These are phyloP conservation scores for Backusella morwellensis DNA, from an alignment of 192 early-diverging fungal genomes.

Conservation along the genomic window DNA sequence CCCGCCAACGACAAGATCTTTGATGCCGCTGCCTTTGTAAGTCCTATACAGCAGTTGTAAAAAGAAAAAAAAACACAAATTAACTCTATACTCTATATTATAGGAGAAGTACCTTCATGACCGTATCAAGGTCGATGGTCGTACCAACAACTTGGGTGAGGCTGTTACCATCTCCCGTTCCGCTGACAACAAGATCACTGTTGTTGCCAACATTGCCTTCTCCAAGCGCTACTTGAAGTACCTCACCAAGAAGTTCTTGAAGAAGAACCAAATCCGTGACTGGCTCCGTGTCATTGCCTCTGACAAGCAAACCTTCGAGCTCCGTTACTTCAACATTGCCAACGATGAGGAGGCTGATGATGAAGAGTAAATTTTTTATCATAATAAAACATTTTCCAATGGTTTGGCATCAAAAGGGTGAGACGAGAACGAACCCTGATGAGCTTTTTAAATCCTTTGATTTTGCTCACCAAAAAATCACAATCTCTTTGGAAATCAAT, in stretches of 20 bases:
- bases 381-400: constrained; percentile 9
- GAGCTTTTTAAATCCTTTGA: constrained; percentile 14
- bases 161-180: constrained; percentile 78
- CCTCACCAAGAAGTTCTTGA: constrained; percentile 99
- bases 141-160: constrained; percentile 93
- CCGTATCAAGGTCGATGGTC: constrained; percentile 96
- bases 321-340: constrained; percentile 93
- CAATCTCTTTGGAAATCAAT: constrained; percentile 26
- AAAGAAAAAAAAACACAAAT: no score
- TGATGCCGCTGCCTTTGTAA: constrained; percentile 91
- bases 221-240: constrained; percentile 99
- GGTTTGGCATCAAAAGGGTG: constrained; percentile 22
- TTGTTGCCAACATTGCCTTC: constrained; percentile 73
- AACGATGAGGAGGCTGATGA: constrained; percentile 75
- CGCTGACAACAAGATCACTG: constrained; percentile 72
- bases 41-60: constrained; percentile 7
- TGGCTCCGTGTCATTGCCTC: constrained; percentile 94
- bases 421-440: constrained; percentile 41
- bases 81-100: background rate
- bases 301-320: constrained; percentile 87
- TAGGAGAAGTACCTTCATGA: constrained; percentile 98
- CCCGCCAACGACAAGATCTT: constrained; percentile 96
- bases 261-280: constrained; percentile 98
- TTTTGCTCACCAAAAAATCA: constrained; percentile 22
- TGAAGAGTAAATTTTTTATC: constrained; percentile 47